Evolutionary conservation across 1,284 basidiomycete genomes (phyloP).

Genomic region (Phaffia rhodozyma): DNA sequence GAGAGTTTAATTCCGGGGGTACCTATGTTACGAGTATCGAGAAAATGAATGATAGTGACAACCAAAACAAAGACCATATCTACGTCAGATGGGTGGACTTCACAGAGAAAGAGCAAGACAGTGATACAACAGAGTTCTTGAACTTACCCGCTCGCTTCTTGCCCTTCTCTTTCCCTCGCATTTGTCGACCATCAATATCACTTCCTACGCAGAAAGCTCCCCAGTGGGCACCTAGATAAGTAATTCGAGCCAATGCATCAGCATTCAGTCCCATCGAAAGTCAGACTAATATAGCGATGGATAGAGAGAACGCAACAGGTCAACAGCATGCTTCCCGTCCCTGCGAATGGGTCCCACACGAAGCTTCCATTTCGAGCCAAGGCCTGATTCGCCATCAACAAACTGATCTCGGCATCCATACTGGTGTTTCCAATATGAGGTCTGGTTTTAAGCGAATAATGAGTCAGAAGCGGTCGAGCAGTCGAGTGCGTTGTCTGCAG

Average conservation of each 20-base stretch:
- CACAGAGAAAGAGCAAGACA: neutral
- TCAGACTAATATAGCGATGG: neutral
- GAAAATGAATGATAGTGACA: slow-evolving; percentile 21
- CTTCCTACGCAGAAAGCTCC: slow-evolving; percentile 81
- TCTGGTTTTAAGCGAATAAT: slow-evolving; percentile 80
- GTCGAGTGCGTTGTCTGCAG: slow-evolving; percentile 56
- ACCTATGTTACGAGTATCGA: too few relatives aligned
- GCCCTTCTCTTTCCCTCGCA: slow-evolving; percentile 63
- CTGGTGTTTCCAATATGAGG: slow-evolving; percentile 62
- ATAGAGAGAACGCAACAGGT: slow-evolving; percentile 40
- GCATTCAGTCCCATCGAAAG: neutral
- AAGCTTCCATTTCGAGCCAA: slow-evolving; percentile 71
- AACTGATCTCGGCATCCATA: slow-evolving; percentile 92
- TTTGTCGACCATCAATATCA: slow-evolving; percentile 94
- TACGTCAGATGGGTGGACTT: neutral
- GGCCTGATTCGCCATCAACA: slow-evolving; percentile 93
- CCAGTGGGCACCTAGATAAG: slow-evolving; percentile 67
- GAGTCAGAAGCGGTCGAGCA: slow-evolving; percentile 54
- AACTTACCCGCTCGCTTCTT: slow-evolving; percentile 24
- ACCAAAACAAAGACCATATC: slow-evolving; percentile 6
- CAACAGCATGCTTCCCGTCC: slow-evolving; percentile 93
- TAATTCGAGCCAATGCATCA: neutral
- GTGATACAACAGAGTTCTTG: slow-evolving; percentile 22
- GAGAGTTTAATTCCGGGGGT: slow-evolving; percentile 60
- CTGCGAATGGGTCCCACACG: slow-evolving; percentile 92